Conservation (phyloP, 2,329 filamentous ascomycete genomes). For the Zalaria sp. region DNA sequence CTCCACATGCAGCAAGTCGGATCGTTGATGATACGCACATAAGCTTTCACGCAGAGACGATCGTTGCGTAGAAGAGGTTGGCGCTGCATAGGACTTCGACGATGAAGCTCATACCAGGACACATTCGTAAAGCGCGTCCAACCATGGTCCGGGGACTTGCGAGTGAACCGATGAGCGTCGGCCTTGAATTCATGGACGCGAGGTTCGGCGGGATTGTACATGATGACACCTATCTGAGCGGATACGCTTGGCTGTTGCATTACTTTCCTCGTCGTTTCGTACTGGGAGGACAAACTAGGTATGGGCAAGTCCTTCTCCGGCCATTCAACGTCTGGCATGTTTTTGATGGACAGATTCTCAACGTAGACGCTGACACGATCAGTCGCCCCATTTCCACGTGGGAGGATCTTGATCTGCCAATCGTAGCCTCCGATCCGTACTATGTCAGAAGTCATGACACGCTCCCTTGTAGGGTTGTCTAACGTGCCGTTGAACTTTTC, state of each 20-base stretch:
- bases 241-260: conserved; percentile 31
- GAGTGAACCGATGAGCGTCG: conserved; percentile 45
- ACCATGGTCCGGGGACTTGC: conserved; percentile 45
- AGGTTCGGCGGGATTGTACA: conserved; percentile 51
- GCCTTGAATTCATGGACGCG: conserved; percentile 42
- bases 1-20: conserved; percentile 46
- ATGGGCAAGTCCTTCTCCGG: conserved; percentile 14
- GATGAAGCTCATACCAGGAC: conserved; percentile 43
- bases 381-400: conserved; percentile 41
- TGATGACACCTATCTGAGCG: conserved; percentile 46
- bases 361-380: conserved; percentile 46
- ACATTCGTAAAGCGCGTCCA: conserved; percentile 46
- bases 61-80: conserved; percentile 46
- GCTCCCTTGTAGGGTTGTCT: conserved; percentile 43
- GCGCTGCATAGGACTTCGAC: conserved; percentile 42
- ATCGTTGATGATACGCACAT: conserved; percentile 47
- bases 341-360: conserved; percentile 39
- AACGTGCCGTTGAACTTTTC: conserved; percentile 45
- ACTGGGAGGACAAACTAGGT: conserved; percentile 11
- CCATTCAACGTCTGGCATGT: conserved; percentile 9
- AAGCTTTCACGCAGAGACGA: conserved; percentile 46
- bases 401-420: conserved; percentile 54
- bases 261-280: conserved; percentile 7
- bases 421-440: conserved; percentile 45
- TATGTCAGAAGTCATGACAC: conserved; percentile 43